These are phyloP conservation scores for Stephania cephalantha DNA, from an alignment of 164 flowering plant genomes.

Conservation along the genomic window DNA sequence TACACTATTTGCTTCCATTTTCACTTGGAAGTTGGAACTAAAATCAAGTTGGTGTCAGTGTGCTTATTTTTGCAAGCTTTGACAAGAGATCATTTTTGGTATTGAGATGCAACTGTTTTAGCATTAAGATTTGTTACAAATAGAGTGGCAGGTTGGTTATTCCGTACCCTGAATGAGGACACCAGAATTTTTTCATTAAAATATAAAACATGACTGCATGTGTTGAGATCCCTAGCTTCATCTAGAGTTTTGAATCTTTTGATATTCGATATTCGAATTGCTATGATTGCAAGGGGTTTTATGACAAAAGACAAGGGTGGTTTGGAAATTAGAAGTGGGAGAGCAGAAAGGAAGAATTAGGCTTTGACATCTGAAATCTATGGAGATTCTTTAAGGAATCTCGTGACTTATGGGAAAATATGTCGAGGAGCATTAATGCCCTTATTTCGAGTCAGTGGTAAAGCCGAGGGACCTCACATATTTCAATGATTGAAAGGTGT, in stretches of 20 bases:
- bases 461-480: no score
- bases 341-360: no score
- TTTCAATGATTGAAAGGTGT: no score
- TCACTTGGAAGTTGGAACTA: not conserved
- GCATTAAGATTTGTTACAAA: not conserved
- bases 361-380: no score
- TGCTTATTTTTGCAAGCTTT: not conserved
- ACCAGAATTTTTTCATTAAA: not conserved
- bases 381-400: no score
- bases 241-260: not conserved
- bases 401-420: no score
- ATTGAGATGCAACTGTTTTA: not conserved
- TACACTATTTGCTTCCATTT: not conserved
- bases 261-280: not conserved
- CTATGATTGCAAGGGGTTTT: no score
- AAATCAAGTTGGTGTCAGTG: not conserved
- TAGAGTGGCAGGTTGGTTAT: not conserved
- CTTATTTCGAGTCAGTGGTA: no score
- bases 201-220: not conserved
- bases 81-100: not conserved
- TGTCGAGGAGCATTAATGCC: no score
- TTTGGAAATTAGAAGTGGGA: no score
- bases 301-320: no score
- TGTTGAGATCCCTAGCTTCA: not conserved
- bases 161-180: not conserved